Evolutionary conservation across 495 filamentous ascomycete genomes (phyloP).

Genomic region (Peziza echinospora): DNA sequence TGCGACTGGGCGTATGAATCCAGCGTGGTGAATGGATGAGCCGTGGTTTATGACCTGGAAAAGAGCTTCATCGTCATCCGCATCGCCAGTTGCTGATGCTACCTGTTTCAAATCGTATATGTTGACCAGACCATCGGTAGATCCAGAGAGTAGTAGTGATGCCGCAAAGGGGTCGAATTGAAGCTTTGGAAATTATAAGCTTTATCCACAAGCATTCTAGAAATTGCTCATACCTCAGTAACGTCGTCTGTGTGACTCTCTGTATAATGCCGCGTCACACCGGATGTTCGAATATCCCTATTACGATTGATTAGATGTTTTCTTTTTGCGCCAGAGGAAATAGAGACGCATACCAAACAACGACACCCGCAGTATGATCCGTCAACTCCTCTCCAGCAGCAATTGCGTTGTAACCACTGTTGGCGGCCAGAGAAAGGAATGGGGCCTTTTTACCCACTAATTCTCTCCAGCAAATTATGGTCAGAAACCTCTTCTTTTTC

Average conservation of each 20-base stretch:
- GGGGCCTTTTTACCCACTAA: background rate
- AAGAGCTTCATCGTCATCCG: slow-evolving; percentile 71
- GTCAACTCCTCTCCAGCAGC: slow-evolving; percentile 62
- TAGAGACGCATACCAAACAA: slow-evolving; percentile 39
- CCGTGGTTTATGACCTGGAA: slow-evolving; percentile 73
- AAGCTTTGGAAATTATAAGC: background rate
- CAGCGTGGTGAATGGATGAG: slow-evolving; percentile 61
- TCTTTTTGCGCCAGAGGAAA: too few species aligned
- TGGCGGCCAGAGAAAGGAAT: background rate
- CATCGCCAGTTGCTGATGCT: slow-evolving; percentile 26
- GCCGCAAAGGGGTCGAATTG: slow-evolving; percentile 40
- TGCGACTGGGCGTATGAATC: slow-evolving; percentile 33
- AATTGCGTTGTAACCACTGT: slow-evolving; percentile 22
- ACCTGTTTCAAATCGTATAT: slow-evolving; percentile 37
- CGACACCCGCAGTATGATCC: slow-evolving; percentile 47
- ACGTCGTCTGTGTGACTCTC: slow-evolving; percentile 88
- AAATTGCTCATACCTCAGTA: slow-evolving; percentile 62
- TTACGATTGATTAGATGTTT: background rate
- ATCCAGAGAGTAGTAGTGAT: slow-evolving; percentile 54
- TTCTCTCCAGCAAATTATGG: too few species aligned
- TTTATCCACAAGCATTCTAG: too few species aligned
- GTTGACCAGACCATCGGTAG: slow-evolving; percentile 81
- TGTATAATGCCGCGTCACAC: slow-evolving; percentile 32
- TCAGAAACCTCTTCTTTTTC: too few species aligned
- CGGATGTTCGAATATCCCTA: background rate